A percentile compares a stretch with the other conserved stretches of the same genome.
Conservation (phyloP, 257 asterid genomes). For the Coffea canephora region DNA sequence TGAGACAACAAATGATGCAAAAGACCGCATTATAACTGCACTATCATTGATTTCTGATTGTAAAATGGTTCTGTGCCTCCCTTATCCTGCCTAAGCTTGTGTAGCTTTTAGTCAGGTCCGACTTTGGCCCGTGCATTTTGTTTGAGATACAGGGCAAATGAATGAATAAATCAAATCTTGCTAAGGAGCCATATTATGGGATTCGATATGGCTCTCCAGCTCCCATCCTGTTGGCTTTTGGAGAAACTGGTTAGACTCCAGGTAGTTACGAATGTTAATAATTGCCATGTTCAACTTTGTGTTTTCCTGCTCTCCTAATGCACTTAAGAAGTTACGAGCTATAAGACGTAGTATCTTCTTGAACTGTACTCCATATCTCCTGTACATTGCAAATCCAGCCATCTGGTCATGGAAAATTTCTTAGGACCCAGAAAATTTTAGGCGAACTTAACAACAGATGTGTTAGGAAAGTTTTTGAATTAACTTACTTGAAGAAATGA, state of each 20-base stretch:
- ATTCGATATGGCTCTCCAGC: slow-evolving; percentile 36
- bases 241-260: slow-evolving; percentile 57
- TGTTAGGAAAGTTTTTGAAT: not conserved
- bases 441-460: not conserved
- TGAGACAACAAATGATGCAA: not conserved
- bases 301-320: slow-evolving; percentile 48
- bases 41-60: not conserved
- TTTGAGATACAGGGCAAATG: too few relatives aligned
- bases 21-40: not conserved
- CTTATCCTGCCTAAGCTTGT: not conserved
- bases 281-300: slow-evolving; percentile 38
- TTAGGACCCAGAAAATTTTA: not conserved
- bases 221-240: slow-evolving; percentile 65
- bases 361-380: slow-evolving; percentile 57
- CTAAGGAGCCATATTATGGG: slow-evolving; percentile 27
- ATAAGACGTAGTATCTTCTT: slow-evolving; percentile 55
- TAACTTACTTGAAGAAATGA: slow-evolving; percentile 80
- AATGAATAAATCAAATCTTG: not conserved
- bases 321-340: slow-evolving; percentile 45
- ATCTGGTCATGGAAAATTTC: slow-evolving; percentile 44
- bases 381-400: slow-evolving; percentile 67
- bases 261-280: slow-evolving; percentile 39
- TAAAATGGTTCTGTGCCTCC: not conserved
- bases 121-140: not conserved
- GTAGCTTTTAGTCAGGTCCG: not conserved